These are phyloP conservation scores for Entophlyctis luteolus DNA, from an alignment of 192 early-diverging fungal species.

Conservation along the genomic window DNA sequence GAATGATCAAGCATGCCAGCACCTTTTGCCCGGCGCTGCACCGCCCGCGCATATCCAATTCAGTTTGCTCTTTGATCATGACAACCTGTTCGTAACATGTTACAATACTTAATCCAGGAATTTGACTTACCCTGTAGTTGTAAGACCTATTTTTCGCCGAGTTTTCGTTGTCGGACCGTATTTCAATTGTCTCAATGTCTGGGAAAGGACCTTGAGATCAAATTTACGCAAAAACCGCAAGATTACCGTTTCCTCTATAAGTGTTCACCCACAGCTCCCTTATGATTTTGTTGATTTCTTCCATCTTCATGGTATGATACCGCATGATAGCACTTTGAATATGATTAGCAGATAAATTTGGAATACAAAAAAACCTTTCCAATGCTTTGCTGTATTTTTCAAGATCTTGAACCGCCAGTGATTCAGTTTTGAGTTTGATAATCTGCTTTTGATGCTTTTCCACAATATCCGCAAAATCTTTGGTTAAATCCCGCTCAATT, in stretches of 20 bases:
- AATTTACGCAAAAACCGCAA: not conserved
- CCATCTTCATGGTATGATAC: constrained; percentile 92
- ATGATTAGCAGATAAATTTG: not conserved
- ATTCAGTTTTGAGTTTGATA: constrained; percentile 69
- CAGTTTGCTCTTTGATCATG: constrained; percentile 81
- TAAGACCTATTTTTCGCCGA: constrained; percentile 67
- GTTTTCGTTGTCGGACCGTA: constrained; percentile 81
- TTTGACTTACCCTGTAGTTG: constrained; percentile 70
- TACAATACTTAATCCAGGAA: constrained; percentile 7
- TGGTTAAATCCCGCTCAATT: constrained; percentile 58
- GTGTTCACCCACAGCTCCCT: constrained; percentile 94
- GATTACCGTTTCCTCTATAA: constrained; percentile 78
- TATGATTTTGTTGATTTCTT: constrained; percentile 95
- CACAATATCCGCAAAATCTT: constrained; percentile 77
- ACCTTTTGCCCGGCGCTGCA: constrained; percentile 98
- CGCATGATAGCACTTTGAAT: constrained; percentile 63
- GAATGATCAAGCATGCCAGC: constrained; percentile 90
- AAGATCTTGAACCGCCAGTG: constrained; percentile 76
- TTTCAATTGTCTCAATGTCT: constrained; percentile 96
- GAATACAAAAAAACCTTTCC: constrained; percentile 46
- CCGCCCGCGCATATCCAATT: constrained; percentile 89
- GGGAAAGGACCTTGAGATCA: not conserved
- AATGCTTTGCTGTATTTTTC: constrained; percentile 82
- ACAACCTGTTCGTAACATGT: constrained; percentile 61
- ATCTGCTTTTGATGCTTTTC: constrained; percentile 62